Conservation (phyloP, 768 basidiomycete species). For the Tricholoma furcatifolium region DNA sequence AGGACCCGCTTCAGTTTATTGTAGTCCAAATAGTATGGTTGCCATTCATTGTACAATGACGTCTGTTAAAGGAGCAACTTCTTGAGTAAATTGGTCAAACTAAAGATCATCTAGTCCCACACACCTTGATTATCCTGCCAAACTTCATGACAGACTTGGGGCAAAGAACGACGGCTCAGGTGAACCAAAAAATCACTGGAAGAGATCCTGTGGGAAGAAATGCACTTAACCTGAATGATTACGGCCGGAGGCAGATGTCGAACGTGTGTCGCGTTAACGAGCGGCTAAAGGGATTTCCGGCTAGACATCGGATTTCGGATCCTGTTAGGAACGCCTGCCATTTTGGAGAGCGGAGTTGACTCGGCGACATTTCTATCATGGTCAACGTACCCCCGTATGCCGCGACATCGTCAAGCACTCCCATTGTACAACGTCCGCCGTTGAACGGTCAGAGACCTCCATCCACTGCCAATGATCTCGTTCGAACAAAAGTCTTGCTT, state of each 20-base stretch:
- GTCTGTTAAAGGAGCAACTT: conserved; percentile 41
- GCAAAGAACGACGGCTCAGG: not conserved
- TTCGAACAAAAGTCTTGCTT: conserved; percentile 68
- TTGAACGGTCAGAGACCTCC: conserved; percentile 27
- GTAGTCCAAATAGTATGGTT: conserved; percentile 88
- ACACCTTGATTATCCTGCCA: conserved; percentile 62
- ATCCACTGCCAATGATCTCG: conserved; percentile 22
- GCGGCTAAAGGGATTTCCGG: not conserved
- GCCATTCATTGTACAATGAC: conserved; percentile 89
- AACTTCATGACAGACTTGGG: conserved; percentile 61
- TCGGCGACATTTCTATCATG: conserved; percentile 15
- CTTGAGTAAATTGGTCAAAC: not conserved
- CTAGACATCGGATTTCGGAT: conserved; percentile 12
- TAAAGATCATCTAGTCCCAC: not conserved
- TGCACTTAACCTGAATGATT: not conserved
- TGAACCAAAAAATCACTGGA: not conserved
- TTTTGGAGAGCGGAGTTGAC: conserved; percentile 7
- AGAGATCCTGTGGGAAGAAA: not conserved
- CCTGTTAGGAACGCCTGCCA: not conserved
- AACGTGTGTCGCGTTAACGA: conserved; percentile 26
- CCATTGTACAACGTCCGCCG: conserved; percentile 21
- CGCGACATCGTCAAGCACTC: conserved; percentile 28
- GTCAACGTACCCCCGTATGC: conserved; percentile 27
- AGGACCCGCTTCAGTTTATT: conserved; percentile 86
- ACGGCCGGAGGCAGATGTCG: conserved; percentile 9